Evolutionary conservation across 2,329 filamentous ascomycete genomes (phyloP), one percentile per base, ranked within the genome.

Genomic region (Clonostachys chloroleuca): DNA sequence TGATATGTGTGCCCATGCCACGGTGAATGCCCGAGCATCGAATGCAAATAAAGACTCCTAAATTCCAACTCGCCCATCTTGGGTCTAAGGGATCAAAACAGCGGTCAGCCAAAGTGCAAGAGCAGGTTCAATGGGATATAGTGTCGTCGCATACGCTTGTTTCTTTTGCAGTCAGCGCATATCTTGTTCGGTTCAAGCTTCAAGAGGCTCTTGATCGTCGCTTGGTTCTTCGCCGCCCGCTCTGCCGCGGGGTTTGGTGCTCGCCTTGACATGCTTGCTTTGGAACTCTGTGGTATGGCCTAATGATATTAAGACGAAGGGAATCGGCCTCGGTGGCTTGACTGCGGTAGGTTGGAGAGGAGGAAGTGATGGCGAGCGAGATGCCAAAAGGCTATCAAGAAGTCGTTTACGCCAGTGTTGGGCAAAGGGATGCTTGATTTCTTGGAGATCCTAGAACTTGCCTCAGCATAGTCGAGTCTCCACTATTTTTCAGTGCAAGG

Each of bases 1-100:
- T 96, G 67, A 99, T 96, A 72, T 99, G 94, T 52, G 92, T 97
- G 60, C 94, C 94, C 92, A 99, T 97, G 56, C 92, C 91, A 63
- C 94, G 89, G 72, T 99, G 94, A 63, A 99, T 96, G 62, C 95
- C 95, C 16, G 94, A 99, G 72, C 94, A 99, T 64, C 92, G 87
- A 66, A 99, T 99, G 76, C 94, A 99, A 62, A 99, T 77, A 65
- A 99, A 99, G 62, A 99, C 84, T 59, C 94, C 94, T 47, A 99
- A 73, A 66, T 99, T 99, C 94, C 94, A 99, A 64, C 91, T 96
- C 34, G 94, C 94, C 94, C 94, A 99, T 87, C 94, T 83, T 51
- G 94, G 94, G 73, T 96, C 90, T 95, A 64, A 39, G 17, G 24
- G 4, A 40, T 18, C 16, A 43, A 12, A 20, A 33, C 42, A 18